Evolutionary conservation across 2,329 filamentous ascomycete species (phyloP).

Genomic region (Verticillium zaregamsianum): DNA sequence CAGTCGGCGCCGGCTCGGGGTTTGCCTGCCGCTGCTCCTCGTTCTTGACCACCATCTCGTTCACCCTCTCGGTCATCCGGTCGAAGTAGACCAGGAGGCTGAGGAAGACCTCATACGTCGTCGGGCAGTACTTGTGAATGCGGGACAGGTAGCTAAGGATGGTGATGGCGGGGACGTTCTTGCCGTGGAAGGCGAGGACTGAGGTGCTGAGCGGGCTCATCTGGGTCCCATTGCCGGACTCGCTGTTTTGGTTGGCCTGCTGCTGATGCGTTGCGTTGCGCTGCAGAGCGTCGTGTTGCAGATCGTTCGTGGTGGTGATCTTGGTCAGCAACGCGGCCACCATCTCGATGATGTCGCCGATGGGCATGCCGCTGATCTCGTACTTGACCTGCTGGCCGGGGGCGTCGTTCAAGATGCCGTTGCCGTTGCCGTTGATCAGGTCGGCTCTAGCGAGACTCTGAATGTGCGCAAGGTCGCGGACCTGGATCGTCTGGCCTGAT

Average conservation of each 20-base stretch:
- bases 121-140: slow-evolving; percentile 98
- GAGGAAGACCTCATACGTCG: slow-evolving; percentile 95
- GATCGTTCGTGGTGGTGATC: slow-evolving; percentile 94
- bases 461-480: slow-evolving; percentile 87
- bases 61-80: slow-evolving; percentile 95
- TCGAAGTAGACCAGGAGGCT: slow-evolving; percentile 97
- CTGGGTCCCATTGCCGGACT: slow-evolving; percentile 51
- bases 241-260: slow-evolving; percentile 44
- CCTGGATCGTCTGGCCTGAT: slow-evolving; percentile 58
- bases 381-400: slow-evolving; percentile 62
- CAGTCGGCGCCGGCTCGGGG: slow-evolving; percentile 22
- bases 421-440: slow-evolving; percentile 48
- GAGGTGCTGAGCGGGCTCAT: slow-evolving; percentile 55
- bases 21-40: slow-evolving; percentile 45
- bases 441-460: slow-evolving; percentile 83
- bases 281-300: slow-evolving; percentile 88
- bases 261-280: slow-evolving; percentile 59
- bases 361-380: slow-evolving; percentile 97
- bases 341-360: slow-evolving; percentile 97
- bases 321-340: slow-evolving; percentile 93
- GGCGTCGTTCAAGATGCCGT: slow-evolving; percentile 46
- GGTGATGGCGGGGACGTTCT: slow-evolving; percentile 95
- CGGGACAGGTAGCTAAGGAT: slow-evolving; percentile 93
- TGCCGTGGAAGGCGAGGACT: slow-evolving; percentile 94
- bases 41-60: slow-evolving; percentile 69